A percentile compares a stretch with the other conserved stretches of the same genome.
Evolutionary conservation across 2,329 filamentous ascomycete genomes (phyloP).

Genomic region (Sphaerulina musiva): DNA sequence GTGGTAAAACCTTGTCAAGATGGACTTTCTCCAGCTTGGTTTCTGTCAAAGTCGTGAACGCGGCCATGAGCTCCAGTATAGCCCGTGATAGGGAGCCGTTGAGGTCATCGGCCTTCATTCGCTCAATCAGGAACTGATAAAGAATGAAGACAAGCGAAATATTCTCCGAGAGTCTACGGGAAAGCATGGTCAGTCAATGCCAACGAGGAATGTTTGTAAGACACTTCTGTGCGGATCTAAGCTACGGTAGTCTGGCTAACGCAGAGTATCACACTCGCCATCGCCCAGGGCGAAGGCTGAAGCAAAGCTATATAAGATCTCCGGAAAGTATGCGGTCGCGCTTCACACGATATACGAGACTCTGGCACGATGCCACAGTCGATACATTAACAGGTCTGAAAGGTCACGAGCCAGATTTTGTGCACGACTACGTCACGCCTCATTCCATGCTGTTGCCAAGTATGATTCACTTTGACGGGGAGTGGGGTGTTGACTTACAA

Average conservation of each 20-base stretch:
- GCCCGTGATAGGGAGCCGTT: constrained; percentile 38
- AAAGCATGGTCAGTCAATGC: constrained; percentile 9
- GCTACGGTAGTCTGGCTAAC: not conserved
- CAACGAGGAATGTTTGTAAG: not conserved
- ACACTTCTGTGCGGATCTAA: not conserved
- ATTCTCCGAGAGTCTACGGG: constrained; percentile 27
- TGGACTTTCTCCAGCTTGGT: constrained; percentile 58
- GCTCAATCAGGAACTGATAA: constrained; percentile 46
- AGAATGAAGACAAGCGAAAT: constrained; percentile 40
- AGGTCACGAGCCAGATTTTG: not conserved
- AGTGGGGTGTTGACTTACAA: constrained; percentile 31
- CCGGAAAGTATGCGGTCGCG: not conserved
- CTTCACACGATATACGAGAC: not conserved
- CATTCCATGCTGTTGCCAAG: constrained; percentile 4
- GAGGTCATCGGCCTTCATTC: constrained; percentile 41
- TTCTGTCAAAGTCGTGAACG: constrained; percentile 56
- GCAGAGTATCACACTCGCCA: not conserved
- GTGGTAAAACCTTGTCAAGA: constrained; percentile 57
- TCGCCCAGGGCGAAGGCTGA: not conserved
- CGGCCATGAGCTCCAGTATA: constrained; percentile 53
- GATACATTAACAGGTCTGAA: not conserved
- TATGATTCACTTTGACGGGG: not conserved
- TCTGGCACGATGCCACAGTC: not conserved
- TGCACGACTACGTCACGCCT: not conserved
- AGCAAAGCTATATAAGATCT: not conserved